A percentile compares a stretch with the other conserved stretches of the same genome.
These are phyloP conservation scores for Tetrahymena malaccensis DNA, from an alignment of 73 alveolate genomes.

Conservation along the genomic window DNA sequence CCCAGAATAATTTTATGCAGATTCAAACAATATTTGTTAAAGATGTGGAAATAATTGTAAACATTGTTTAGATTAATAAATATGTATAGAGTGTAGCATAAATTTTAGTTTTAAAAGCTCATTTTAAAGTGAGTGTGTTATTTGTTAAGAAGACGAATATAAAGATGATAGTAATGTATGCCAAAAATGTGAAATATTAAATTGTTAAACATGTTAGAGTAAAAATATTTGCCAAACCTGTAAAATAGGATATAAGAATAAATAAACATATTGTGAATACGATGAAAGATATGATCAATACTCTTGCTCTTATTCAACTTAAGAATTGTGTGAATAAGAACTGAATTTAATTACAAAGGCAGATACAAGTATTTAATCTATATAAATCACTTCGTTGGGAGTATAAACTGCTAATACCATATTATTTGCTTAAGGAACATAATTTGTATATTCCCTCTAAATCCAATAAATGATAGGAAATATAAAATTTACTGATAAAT, in stretches of 20 bases:
- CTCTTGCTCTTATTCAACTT: not conserved
- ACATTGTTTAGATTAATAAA: not conserved
- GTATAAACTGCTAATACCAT: not conserved
- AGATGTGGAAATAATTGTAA: not conserved
- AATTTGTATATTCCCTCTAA: not conserved
- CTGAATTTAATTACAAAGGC: not conserved
- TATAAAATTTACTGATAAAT: not conserved
- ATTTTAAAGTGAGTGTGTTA: not conserved
- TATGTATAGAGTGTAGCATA: not conserved
- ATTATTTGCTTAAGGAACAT: not conserved
- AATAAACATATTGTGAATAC: not conserved
- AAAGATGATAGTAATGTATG: not conserved
- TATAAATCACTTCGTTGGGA: not conserved
- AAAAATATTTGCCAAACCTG: not conserved
- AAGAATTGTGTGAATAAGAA: not conserved
- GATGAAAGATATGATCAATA: not conserved
- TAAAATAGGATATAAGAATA: not conserved
- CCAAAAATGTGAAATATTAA: not conserved
- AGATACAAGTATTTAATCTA: not conserved
- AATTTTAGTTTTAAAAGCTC: not conserved
- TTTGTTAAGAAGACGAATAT: not conserved
- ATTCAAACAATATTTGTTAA: not conserved
- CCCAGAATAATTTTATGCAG: not conserved
- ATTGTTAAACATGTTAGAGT: not conserved
- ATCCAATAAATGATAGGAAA: not conserved